Base-by-base conservation (phyloP, 1,284 basidiomycete species). In the Irpex sp. region DNA sequence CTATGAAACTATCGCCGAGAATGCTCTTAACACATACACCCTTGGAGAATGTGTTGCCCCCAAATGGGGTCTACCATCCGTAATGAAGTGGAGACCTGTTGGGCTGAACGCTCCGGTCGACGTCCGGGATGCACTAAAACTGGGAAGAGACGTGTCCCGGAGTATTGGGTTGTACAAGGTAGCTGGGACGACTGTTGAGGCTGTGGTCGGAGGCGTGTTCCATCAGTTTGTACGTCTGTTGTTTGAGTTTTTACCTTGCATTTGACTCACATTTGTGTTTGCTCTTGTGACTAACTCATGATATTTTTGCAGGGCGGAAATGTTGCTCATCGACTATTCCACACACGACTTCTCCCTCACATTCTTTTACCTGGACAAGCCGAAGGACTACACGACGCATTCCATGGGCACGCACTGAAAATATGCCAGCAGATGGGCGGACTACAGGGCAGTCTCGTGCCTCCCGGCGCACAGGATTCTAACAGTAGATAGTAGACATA, bases 101-200 rank as follows among this genome's bases (percentile, higher is more conserved):
- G 66, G 36, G 63, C 65, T 35, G 62, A 59, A 68, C 72, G 31
- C 61, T 69, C 62, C 65, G 69, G 63, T 21, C 63, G 59, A 64
- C 21, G 64, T 63, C 7, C 61, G 51, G 58, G 57, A 67, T n/a
- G 54, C 68, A 2, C 64, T 61, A 26, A 71, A 73, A n/a, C 65
- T 73, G 43, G 72, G 73, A 58, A 62, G 67, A 33, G 69, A 70
- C 9, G 71, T 81, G 8, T 70, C 83, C 60, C 75, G 75, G 65
- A 80, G 80, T 59, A 81, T 87, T 0, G 91, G 91, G 1, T 71
- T 92, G 65, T 89, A 88, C 70, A 93, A 92, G 70, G 84, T 93
- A 31, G 83, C 89, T 69, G 91, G 92, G 5, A 86, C 89, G 60
- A 81, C 86, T 0, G 88, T 93, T 2, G 84, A 89, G 66, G 90